These are phyloP conservation scores for Teunomyces pallodes DNA, from an alignment of 805 yeast species.

Conservation along the genomic window DNA sequence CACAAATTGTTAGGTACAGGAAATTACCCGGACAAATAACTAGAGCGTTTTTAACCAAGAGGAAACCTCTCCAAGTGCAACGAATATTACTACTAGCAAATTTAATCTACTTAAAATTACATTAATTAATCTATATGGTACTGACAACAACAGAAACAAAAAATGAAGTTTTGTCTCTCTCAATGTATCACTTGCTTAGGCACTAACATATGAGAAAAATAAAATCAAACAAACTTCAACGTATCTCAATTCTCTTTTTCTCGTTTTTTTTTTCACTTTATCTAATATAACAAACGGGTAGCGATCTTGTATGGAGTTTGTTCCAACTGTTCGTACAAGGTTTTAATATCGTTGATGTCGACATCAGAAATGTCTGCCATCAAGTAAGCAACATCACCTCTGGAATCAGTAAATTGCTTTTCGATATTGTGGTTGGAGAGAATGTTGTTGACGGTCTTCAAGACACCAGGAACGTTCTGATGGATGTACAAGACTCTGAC, in stretches of 20 bases:
- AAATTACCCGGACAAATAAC: slow-evolving; percentile 1
- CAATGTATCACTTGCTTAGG: background rate
- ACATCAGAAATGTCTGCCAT: slow-evolving; percentile 97
- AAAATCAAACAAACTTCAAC: background rate
- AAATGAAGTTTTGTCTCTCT: background rate
- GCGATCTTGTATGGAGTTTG: slow-evolving; percentile 87
- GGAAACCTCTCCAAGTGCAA: background rate
- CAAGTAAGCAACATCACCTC: slow-evolving; percentile 93
- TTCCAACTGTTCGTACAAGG: slow-evolving; percentile 79
- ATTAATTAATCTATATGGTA: slow-evolving; percentile 1
- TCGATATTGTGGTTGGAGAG: slow-evolving; percentile 93
- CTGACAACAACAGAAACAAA: background rate
- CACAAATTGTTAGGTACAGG: background rate
- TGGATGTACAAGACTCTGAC: slow-evolving; percentile 96
- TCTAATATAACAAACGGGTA: slow-evolving; percentile 81
- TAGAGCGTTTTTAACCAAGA: background rate
- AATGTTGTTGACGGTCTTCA: slow-evolving; percentile 94
- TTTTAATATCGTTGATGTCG: slow-evolving; percentile 74
- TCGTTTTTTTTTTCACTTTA: too few relatives aligned
- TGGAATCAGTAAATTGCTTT: slow-evolving; percentile 96
- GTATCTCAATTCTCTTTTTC: too few relatives aligned
- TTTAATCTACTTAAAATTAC: background rate
- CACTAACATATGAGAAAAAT: background rate
- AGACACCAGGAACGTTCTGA: slow-evolving; percentile 97
- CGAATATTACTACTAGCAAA: too few relatives aligned